Percentiles rank a stretch among this genome's conserved stretches.
Evolutionary conservation across 1,139 yeast species (phyloP).

Genomic region (Wickerhamiella pararugosa): DNA sequence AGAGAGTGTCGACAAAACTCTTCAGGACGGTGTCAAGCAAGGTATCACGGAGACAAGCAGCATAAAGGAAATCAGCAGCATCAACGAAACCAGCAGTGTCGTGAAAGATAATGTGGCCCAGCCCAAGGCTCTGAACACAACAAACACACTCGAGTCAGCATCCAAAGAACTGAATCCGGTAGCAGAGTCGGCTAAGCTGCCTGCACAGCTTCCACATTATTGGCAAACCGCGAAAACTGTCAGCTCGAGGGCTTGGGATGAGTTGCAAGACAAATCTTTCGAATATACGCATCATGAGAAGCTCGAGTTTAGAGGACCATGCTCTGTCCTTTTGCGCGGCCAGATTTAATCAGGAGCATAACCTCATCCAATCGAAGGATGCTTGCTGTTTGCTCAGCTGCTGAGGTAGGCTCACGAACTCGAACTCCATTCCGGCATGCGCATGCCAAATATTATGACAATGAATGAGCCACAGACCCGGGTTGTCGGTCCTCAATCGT

Average conservation of each 20-base stretch:
- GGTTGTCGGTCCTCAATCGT: constrained; percentile 51
- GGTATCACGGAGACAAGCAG: not conserved
- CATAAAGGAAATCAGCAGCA: not conserved
- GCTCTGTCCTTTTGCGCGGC: constrained; percentile 2
- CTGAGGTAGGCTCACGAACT: constrained; percentile 16
- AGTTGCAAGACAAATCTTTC: not conserved
- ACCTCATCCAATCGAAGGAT: not conserved
- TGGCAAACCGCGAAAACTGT: constrained; percentile 5
- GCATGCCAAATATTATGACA: constrained; percentile 79
- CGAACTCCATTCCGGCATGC: constrained; percentile 26
- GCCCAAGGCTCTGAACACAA: no score
- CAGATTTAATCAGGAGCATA: not conserved
- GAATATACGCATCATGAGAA: constrained; percentile 1
- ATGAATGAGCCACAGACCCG: constrained; percentile 72
- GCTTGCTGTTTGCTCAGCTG: constrained; percentile 3
- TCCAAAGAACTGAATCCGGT: no score
- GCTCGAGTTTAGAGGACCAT: constrained; percentile 5
- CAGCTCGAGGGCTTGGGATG: not conserved
- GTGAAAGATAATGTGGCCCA: no score
- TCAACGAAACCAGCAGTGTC: no score
- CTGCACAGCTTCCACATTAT: not conserved
- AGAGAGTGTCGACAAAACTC: no score
- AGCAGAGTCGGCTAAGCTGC: no score
- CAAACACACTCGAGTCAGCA: no score
- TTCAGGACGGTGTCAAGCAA: not conserved